Evolutionary conservation across 768 basidiomycete species (phyloP), one percentile per base, ranked within the genome.

Genomic region (Suillus ampliporus): DNA sequence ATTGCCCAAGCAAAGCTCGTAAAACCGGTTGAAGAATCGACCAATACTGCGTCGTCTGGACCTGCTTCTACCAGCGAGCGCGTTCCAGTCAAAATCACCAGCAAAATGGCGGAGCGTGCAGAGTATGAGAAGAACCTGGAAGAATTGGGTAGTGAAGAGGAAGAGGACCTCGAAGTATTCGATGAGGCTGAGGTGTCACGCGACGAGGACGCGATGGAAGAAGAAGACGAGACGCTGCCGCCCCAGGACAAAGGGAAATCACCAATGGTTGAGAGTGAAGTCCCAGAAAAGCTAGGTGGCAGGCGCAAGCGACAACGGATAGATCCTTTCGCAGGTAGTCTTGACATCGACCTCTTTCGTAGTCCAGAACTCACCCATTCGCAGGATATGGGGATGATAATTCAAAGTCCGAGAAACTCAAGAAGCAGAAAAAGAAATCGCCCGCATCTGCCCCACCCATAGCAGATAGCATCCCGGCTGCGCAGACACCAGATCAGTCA

Each of bases 41-140:
- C 74, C 0, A 69, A 64, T 11, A 48, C 53, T 44, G 28, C 35
- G 5, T 14, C 44, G 13, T 37, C 60, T 14, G 58, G 17, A 7
- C 48, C 68, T 44, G 50, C 64, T 28, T 60, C 74, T 17, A 71
- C 31, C 19, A 47, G 26, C 10, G 72, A 68, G 31, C 78, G 67
- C 53, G 78, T 86, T 13, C 84, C 87, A 0, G 71, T 79, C 23
- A 88, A 86, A 70, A 72, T 89, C 15, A 93, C 91, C 3, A 80
- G 77, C 66, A 93, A 92, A 75, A 93, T 92, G 89, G 68, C 79
- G n/a, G 87, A 84, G 61, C 83, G 90, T 2, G 86, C 83, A 54
- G 79, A 86, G 64, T 89, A 91, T 67, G 83, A 90, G 69, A 79
- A 80, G 66, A 77, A 85, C 57, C 67, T 90, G 41, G 79, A 79